Evolutionary conservation across 805 yeast species (phyloP), one percentile per base, ranked within the genome.

Genomic region (Candida methanosorbosa): DNA sequence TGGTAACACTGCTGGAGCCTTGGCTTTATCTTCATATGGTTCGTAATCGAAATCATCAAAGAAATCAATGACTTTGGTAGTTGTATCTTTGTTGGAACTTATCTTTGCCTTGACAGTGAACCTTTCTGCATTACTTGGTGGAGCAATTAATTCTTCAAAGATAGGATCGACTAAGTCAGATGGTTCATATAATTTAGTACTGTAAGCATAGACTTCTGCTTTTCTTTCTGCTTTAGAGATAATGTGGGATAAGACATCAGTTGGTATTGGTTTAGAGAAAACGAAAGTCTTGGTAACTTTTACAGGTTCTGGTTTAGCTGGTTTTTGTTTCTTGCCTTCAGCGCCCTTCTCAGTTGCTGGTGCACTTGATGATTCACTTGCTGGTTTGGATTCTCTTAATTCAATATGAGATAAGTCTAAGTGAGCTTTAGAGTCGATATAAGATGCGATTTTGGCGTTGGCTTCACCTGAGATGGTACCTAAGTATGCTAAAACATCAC

Each of bases 401-500:
- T 71, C 70, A 41, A 87, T 75, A 55, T 81, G 74, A 28, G 85
- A 70, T 39, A 87, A 64, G 53, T 88, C 95, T 43, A 87, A 63
- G 47, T 74, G 78, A 41, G 72, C 70, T 42, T 70, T 70, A 23
- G 67, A 57, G 33, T 70, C 63, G 42, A 88, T 57, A 50, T 64
- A 78, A 21, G 72, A 60, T 5, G 82, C 65, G 38, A 88, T 66
- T 16, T 61, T 54, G 15, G 58, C 48, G 18, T 77, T 75, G 6
- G 79, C 60, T 8, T 72, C 76, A 26, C 63, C 48, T 9, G 84
- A 59, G 35, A 88, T 81, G 40, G 71, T 59, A 20, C 97, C 97
- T 34, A 88, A 50, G 52, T 74, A 77, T 0, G 94, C 92, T 44
- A 88, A 67, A 1, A 88, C 90, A 56, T 90, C 98, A 42, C 97